Percentiles rank a stretch among this genome's conserved stretches.
phyloP scores from a whole-genome alignment of 106 monocot genomes.

The Iris macrosiphon region DNA sequence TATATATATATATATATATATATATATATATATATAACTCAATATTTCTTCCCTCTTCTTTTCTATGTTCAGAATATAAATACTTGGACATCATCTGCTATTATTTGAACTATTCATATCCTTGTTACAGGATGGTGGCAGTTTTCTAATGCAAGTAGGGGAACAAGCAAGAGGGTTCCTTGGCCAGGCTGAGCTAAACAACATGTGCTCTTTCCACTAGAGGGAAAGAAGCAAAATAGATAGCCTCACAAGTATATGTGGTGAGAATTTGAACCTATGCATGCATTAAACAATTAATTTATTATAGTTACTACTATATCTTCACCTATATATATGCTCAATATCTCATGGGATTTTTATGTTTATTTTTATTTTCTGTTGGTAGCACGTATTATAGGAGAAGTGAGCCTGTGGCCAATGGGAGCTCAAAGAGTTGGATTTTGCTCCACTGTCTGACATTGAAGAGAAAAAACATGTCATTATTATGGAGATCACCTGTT shows the following conservation, averaged over 20 bases:
- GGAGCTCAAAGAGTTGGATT: background rate
- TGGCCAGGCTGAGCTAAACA: conserved; percentile 19
- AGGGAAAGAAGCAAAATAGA: conserved; percentile 3
- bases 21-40: too few relatives aligned
- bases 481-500: conserved; percentile 4
- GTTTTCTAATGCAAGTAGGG: conserved; percentile 23
- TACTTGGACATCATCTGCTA: too few relatives aligned
- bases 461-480: background rate
- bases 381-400: too few relatives aligned
- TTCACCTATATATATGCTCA: too few relatives aligned
- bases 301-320: too few relatives aligned
- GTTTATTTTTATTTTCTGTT: too few relatives aligned
- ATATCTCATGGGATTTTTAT: too few relatives aligned
- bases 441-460: background rate
- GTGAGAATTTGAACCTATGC: background rate
- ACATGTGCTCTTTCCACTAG: conserved; percentile 44
- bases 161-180: conserved; percentile 14
- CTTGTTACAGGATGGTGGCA: conserved; percentile 29
- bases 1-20: too few relatives aligned
- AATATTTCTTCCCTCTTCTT: too few relatives aligned
- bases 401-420: background rate
- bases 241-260: background rate
- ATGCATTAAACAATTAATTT: too few relatives aligned
- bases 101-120: background rate
- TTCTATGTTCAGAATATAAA: too few relatives aligned